phyloP scores from a whole-genome alignment of 176 grass and related monocot genomes.

The Oryza officinalis region DNA sequence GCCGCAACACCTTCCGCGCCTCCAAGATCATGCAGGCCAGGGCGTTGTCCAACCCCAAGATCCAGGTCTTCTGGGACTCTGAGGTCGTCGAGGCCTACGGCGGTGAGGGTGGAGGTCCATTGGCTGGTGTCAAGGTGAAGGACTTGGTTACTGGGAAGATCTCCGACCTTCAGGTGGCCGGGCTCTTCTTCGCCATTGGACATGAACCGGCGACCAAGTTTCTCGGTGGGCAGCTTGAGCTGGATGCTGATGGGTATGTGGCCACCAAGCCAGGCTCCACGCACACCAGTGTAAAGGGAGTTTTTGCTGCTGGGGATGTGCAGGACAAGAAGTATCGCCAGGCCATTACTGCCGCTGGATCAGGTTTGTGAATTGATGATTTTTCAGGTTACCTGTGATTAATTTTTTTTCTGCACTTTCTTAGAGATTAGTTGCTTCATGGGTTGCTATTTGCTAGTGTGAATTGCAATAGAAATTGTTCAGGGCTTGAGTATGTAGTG shows the following conservation, averaged over 20 bases:
- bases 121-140: conserved; percentile 80
- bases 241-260: conserved; percentile 81
- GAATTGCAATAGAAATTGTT: neutral
- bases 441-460: neutral
- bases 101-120: conserved; percentile 37
- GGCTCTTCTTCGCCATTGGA: conserved; percentile 91
- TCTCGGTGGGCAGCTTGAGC: conserved; percentile 82
- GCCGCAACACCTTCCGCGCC: conserved; percentile 64
- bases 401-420: conserved; percentile 18
- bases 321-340: conserved; percentile 98
- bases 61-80: conserved; percentile 82
- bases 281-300: conserved; percentile 85
- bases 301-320: conserved; percentile 87
- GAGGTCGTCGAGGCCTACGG: conserved; percentile 87
- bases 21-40: conserved; percentile 96
- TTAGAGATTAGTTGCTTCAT: neutral
- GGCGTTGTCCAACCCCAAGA: conserved; percentile 81
- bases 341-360: conserved; percentile 85
- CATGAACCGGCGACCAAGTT: conserved; percentile 96
- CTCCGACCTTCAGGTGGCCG: conserved; percentile 67
- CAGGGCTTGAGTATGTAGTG: neutral
- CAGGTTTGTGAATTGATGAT: conserved; percentile 52
- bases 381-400: neutral
- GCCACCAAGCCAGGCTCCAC: conserved; percentile 72
- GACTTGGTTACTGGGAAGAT: conserved; percentile 63